Base-by-base conservation (phyloP, 345 rosid species). In the Arabidopsis suecica region DNA sequence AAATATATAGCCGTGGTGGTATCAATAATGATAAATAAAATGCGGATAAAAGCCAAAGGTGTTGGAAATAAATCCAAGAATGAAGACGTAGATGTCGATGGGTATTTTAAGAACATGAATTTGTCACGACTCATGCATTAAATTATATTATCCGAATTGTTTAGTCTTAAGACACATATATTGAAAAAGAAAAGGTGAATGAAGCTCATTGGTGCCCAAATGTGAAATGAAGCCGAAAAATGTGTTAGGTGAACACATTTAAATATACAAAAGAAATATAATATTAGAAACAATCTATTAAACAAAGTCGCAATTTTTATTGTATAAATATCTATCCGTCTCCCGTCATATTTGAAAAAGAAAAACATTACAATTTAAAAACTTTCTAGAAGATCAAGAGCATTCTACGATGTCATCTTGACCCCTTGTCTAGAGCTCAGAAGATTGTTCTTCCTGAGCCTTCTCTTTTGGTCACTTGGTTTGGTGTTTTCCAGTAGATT, bases 291-390 rank as follows among this genome's bases (percentile, higher is more conserved):
- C 44, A 56, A 69, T n/a, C 37, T 62, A 62, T 55, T 34, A 61
- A 69, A 61, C 60, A 77, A 76, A 70, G 76, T 77, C 80, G 61
- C 66, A 51, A 13, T 47, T 62, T 34, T 20, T 63, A 28, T 63
- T 10, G 3, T 56, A 30, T 6, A 47, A 60, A 41, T 55, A 56
- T 54, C 67, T 48, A 40, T 18, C 57, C 12, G 66, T 38, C 80
- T 64, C 72, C 80, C 76, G 80, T 77, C 80, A 64, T 77, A 64
- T 64, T 77, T 70, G 80, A 77, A 77, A 40, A 67, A 23, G 10
- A 57, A 57, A 23, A 11, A 48, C 5, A 70, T 10, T 57, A 11
- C 73, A 34, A 9, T 7, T 51, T 7, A 11, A 41, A 16, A 61
- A 30, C 56, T 61, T 68, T 69, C 69, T 69, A 76, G 79, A 76